Conservation (phyloP, 78 protist species). For the Dictyostelium citrinum region DNA sequence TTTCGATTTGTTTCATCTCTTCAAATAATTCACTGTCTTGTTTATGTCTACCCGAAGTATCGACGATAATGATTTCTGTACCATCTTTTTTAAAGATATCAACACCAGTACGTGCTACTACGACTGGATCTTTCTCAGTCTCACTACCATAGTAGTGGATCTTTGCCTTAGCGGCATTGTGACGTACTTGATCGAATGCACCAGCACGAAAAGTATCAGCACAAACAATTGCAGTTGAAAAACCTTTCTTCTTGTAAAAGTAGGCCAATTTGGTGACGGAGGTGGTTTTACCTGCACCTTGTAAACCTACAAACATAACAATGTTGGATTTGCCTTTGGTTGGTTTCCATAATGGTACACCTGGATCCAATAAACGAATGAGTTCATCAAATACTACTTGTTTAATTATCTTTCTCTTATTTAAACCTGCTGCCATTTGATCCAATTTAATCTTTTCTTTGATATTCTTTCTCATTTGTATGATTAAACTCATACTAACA, state of each 20-base stretch:
- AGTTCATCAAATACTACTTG: conserved; percentile 92
- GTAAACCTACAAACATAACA: conserved; percentile 99
- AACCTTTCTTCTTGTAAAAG: conserved; percentile 95
- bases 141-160: conserved; percentile 97
- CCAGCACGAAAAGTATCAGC: conserved; percentile 99
- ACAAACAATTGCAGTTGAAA: conserved; percentile 95
- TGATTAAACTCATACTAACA: conserved; percentile 89
- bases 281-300: conserved; percentile 86
- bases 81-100: conserved; percentile 86
- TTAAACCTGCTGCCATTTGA: conserved; percentile 90
- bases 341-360: conserved; percentile 90
- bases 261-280: conserved; percentile 92
- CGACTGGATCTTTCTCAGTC: conserved; percentile 95
- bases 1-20: conserved; percentile 95
- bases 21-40: conserved; percentile 97
- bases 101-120: conserved; percentile 96
- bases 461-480: conserved; percentile 85
- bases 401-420: conserved; percentile 87
- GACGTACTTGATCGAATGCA: conserved; percentile 99
- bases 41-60: conserved; percentile 98
- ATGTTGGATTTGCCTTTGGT: conserved; percentile 93
- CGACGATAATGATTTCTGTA: conserved; percentile 98
- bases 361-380: conserved; percentile 93
- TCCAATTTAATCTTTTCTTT: conserved; percentile 77
- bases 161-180: conserved; percentile 97